Conservation (phyloP, 129 eudicot species). For the Chrysanthemum lavandulifolium region DNA sequence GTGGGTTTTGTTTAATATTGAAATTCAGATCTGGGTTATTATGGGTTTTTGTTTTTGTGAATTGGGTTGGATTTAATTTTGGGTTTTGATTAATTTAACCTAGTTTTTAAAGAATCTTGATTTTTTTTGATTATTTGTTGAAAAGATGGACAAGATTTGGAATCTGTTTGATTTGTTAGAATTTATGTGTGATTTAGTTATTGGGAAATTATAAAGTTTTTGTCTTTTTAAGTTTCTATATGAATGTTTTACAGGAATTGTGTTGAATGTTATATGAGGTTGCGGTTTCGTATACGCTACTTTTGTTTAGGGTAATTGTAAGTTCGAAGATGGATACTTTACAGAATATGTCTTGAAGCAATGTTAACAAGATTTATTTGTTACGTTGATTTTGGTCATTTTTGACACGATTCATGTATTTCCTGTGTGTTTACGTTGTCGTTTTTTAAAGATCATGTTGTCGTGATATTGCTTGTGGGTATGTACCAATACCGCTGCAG, state of each 20-base stretch:
- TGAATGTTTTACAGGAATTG: too few species aligned
- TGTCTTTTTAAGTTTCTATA: too few species aligned
- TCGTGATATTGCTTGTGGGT: too few species aligned
- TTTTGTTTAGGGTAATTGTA: background rate
- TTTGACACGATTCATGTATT: background rate
- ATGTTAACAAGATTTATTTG: background rate
- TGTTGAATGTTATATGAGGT: too few species aligned
- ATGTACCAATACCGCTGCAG: too few species aligned
- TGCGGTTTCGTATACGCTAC: too few species aligned
- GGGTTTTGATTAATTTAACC: background rate
- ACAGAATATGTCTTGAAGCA: background rate
- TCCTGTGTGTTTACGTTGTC: too few species aligned
- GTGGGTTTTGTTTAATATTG: conserved; percentile 6
- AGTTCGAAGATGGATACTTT: background rate
- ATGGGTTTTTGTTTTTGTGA: conserved; percentile 7
- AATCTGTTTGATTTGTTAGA: background rate
- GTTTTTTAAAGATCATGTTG: too few species aligned
- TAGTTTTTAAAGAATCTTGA: conserved; percentile 18
- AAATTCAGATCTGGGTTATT: conserved; percentile 24
- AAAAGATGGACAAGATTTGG: background rate
- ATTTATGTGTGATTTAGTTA: background rate
- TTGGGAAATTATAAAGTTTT: background rate
- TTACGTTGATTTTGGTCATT: background rate
- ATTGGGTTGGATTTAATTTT: conserved; percentile 6
- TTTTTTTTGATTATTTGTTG: conserved; percentile 8